Base-by-base conservation (phyloP, 805 yeast species). In the Saccharomycopsis sp. region DNA sequence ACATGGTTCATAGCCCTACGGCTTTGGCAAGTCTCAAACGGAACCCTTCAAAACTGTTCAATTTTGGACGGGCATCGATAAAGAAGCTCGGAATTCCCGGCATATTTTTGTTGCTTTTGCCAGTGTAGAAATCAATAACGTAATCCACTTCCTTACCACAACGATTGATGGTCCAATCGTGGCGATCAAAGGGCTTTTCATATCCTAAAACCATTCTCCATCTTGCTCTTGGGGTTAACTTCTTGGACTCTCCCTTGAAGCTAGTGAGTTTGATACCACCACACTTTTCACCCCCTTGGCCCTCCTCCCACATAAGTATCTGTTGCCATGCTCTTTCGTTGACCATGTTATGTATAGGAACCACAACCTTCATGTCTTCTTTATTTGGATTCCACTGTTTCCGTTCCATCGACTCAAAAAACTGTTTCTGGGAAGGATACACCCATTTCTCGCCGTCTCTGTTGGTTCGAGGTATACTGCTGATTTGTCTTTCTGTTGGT, bases 401-500 rank as follows among this genome's bases (percentile, higher is more conserved):
- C 53, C 98, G 80, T 64, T 81, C 76, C 98, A 92, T 94, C 8
- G 97, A 97, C 59, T 90, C 94, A 70, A 76, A 92, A 68, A 92
- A 92, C 75, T 92, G 97, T 68, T 89, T 88, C 69, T 92, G 96
- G 2, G 97, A 89, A 7, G 99, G 99, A 68, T 92, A 92, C 1
- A 92, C 79, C 99, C 99, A 92, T 20, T 18, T 44, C 72, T 91
- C 87, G 0, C 77, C 65, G 15, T 76, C 76, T 16, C 70, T 63
- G 24, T 54, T 41, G 0, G 95, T 86, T 54, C 96, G 74, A 52
- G 97, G 97, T 48, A 91, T 91, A 2, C 95, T 80, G 8, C 91
- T 84, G 2, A 87, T 72, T 64, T 85, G 92, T 61, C 97, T 75
- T 1, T 85, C 89, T n/a, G 79, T 79, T 0, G 95, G 87, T 37